Evolutionary conservation across 2,329 filamentous ascomycete species (phyloP).

Genomic region (Aspergillus flavus): DNA sequence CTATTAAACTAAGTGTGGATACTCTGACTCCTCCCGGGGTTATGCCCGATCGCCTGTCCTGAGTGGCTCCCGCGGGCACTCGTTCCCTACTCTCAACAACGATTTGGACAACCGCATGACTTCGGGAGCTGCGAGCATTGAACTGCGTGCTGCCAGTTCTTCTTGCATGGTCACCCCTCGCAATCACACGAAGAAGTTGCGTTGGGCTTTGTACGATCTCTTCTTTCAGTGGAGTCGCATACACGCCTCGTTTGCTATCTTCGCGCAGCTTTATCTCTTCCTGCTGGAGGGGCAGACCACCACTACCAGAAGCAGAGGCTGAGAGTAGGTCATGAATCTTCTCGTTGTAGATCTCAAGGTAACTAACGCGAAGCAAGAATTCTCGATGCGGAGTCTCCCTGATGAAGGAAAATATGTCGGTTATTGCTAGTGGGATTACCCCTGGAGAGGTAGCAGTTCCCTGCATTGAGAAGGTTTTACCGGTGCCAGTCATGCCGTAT

Average conservation of each 20-base stretch:
- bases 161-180: slow-evolving; percentile 86
- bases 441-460: slow-evolving; percentile 93
- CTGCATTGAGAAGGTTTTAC: slow-evolving; percentile 99
- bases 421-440: slow-evolving; percentile 95
- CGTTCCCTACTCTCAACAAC: slow-evolving; percentile 96
- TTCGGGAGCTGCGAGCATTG: slow-evolving; percentile 93
- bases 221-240: slow-evolving; percentile 93
- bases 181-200: slow-evolving; percentile 90
- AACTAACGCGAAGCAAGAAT: slow-evolving; percentile 93
- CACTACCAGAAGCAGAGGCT: slow-evolving; percentile 61
- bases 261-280: slow-evolving; percentile 98
- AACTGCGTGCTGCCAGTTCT: slow-evolving; percentile 94
- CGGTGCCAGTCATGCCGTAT: slow-evolving; percentile 98
- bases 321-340: slow-evolving; percentile 92
- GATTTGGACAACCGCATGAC: slow-evolving; percentile 97
- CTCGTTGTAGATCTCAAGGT: slow-evolving; percentile 98
- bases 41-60: slow-evolving; percentile 69
- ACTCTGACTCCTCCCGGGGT: slow-evolving; percentile 89
- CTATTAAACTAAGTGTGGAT: slow-evolving; percentile 91
- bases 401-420: slow-evolving; percentile 99
- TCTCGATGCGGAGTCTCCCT: slow-evolving; percentile 93
- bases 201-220: slow-evolving; percentile 98
- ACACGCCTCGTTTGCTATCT: slow-evolving; percentile 94
- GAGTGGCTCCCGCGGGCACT: slow-evolving; percentile 57
- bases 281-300: slow-evolving; percentile 60